Evolutionary conservation across 2,329 filamentous ascomycete genomes (phyloP).

Genomic region (Aspergillus niger): DNA sequence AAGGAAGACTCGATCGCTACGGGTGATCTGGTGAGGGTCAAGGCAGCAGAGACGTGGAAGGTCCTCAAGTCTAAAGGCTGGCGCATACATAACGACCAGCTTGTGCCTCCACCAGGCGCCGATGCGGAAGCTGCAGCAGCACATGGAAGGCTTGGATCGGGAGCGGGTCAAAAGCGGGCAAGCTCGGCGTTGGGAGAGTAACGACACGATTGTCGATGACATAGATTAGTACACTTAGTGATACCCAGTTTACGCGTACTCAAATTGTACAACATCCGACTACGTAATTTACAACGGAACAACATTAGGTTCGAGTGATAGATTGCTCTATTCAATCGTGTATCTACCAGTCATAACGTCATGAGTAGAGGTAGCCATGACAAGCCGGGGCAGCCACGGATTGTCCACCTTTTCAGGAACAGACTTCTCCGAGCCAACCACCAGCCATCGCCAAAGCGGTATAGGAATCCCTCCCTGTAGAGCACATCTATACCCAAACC

Average conservation of each 20-base stretch:
- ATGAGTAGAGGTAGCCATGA: conserved; percentile 28
- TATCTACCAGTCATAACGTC: conserved; percentile 36
- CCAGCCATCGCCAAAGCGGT: neutral
- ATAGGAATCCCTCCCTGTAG: conserved; percentile 13
- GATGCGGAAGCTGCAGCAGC: conserved; percentile 8
- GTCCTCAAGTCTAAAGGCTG: conserved; percentile 68
- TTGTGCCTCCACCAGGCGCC: conserved; percentile 36
- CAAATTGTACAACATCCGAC: neutral
- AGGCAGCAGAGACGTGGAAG: conserved; percentile 71
- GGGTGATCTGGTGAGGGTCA: conserved; percentile 77
- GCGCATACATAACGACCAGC: conserved; percentile 55
- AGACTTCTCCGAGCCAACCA: neutral
- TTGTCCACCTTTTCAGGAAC: conserved; percentile 18
- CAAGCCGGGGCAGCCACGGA: neutral
- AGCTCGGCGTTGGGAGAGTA: conserved; percentile 3
- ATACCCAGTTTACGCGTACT: conserved; percentile 8
- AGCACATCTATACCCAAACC: conserved; percentile 17
- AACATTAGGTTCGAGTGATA: conserved; percentile 16
- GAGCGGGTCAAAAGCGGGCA: conserved; percentile 32
- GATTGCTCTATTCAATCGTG: conserved; percentile 29
- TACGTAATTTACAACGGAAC: neutral
- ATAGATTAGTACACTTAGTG: conserved; percentile 23
- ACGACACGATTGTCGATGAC: conserved; percentile 12
- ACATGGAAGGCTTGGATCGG: conserved; percentile 21
- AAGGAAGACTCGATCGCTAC: conserved; percentile 88